phyloP scores from a whole-genome alignment of 345 rosid species.

The Linum tenue region DNA sequence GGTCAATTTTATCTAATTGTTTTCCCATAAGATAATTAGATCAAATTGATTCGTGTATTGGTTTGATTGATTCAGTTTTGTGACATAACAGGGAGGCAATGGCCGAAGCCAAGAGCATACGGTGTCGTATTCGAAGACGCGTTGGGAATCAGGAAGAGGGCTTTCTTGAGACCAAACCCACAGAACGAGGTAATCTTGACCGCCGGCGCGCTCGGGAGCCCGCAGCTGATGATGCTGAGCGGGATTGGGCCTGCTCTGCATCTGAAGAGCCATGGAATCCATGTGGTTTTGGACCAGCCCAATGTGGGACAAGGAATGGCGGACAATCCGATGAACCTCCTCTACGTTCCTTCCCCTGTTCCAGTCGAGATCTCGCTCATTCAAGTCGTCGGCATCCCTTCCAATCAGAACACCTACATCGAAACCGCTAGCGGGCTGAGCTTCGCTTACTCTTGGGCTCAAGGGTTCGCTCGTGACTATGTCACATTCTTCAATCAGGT shows the following conservation, averaged over 20 bases:
- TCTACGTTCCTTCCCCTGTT: conserved; percentile 47
- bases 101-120: conserved; percentile 43
- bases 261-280: conserved; percentile 36
- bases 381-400: conserved; percentile 60
- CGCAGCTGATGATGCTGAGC: conserved; percentile 70
- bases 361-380: conserved; percentile 55
- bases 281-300: conserved; percentile 47
- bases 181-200: conserved; percentile 59
- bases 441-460: conserved; percentile 38
- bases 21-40: no score
- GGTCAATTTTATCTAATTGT: no score
- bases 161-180: conserved; percentile 20
- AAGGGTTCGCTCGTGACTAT: conserved; percentile 19
- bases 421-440: conserved; percentile 54
- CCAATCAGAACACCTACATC: conserved; percentile 33
- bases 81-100: conserved; percentile 17
- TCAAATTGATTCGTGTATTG: no score
- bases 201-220: conserved; percentile 84
- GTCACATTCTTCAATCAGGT: conserved; percentile 39
- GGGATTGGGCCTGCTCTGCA: conserved; percentile 57
- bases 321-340: conserved; percentile 68
- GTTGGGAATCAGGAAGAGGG: conserved; percentile 38
- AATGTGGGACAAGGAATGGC: conserved; percentile 79
- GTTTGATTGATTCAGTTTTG: no score
- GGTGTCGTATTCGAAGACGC: conserved; percentile 57